These are phyloP conservation scores for Recurvomyces mirabilis DNA, from an alignment of 495 filamentous ascomycete species.

Conservation along the genomic window DNA sequence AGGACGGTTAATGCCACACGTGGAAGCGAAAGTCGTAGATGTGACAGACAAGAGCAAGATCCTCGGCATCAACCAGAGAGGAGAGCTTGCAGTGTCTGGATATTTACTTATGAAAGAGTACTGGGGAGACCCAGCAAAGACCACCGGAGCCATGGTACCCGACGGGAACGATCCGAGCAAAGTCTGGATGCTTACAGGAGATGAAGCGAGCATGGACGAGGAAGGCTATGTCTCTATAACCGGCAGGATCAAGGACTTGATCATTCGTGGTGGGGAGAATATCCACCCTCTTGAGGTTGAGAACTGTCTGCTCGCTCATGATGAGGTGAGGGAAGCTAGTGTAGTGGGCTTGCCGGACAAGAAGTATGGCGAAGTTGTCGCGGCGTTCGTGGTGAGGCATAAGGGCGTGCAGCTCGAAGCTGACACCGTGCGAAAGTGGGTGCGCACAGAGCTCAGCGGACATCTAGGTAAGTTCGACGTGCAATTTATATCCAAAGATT, in stretches of 20 bases:
- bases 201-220: slow-evolving; percentile 80
- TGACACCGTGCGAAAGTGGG: slow-evolving; percentile 60
- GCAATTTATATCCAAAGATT: neutral
- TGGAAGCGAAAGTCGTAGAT: slow-evolving; percentile 73
- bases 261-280: slow-evolving; percentile 91
- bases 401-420: slow-evolving; percentile 29
- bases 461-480: slow-evolving; percentile 54
- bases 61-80: slow-evolving; percentile 52
- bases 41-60: slow-evolving; percentile 43
- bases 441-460: slow-evolving; percentile 54
- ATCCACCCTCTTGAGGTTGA: slow-evolving; percentile 93
- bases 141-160: slow-evolving; percentile 55
- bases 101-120: slow-evolving; percentile 90
- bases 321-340: slow-evolving; percentile 57
- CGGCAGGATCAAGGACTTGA: slow-evolving; percentile 76
- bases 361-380: slow-evolving; percentile 75
- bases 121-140: slow-evolving; percentile 60
- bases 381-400: slow-evolving; percentile 61
- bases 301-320: slow-evolving; percentile 70
- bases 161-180: slow-evolving; percentile 44
- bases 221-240: slow-evolving; percentile 57
- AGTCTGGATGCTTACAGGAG: slow-evolving; percentile 72
- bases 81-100: slow-evolving; percentile 75
- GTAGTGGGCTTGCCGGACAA: slow-evolving; percentile 79
- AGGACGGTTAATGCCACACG: slow-evolving; percentile 69